Base-by-base conservation (phyloP, 805 yeast genomes). In the Torulaspora franciscae region DNA sequence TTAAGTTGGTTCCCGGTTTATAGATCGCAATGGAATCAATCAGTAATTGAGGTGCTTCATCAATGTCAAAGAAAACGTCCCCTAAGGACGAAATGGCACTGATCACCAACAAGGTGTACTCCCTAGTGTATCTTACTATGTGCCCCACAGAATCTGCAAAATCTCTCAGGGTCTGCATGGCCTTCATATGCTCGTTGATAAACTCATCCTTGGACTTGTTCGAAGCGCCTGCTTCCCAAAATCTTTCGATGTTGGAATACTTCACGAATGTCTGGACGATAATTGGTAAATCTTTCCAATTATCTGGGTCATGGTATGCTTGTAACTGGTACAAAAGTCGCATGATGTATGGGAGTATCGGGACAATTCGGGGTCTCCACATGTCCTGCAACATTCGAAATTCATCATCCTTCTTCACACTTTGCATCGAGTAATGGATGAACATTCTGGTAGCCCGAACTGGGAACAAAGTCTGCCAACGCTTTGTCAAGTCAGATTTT, bases 141-240 rank as follows among this genome's bases (percentile, higher is more conserved):
- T 93, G 97, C 13, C 99, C 99, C 10, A 93, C 95, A 10, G 95
- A 85, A 62, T 95, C 98, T 0, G 99, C 98, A 72, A 93, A 93
- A 67, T 93, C 99, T 53, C 98, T 76, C 46, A 93, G 69, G 0
- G 99, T 90, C 51, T 85, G 84, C 72, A 93, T 87, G 0, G 99
- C 98, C 61, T 85, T 88, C 46, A 87, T 95, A 57, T 82, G 89
- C 61, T 93, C 98, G 61, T 86, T 95, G 51, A 93, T 83, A 55
- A 93, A 95, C 27, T 93, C 89, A 61, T 93, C 98, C 57, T 87
- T 84, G 2, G 95, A 81, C 66, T 93, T 95, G 46, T 86, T 85
- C 1, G 96, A 86, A 17, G 95, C 95, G 13, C 99, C 99, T 49
- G 89, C 95, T 61, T 95, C 98, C 99, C 99, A 93, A 64, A 93